Percentiles rank a stretch among this genome's conserved stretches.
phyloP scores from a whole-genome alignment of 257 asterid species.

The Eucommia ulmoides region DNA sequence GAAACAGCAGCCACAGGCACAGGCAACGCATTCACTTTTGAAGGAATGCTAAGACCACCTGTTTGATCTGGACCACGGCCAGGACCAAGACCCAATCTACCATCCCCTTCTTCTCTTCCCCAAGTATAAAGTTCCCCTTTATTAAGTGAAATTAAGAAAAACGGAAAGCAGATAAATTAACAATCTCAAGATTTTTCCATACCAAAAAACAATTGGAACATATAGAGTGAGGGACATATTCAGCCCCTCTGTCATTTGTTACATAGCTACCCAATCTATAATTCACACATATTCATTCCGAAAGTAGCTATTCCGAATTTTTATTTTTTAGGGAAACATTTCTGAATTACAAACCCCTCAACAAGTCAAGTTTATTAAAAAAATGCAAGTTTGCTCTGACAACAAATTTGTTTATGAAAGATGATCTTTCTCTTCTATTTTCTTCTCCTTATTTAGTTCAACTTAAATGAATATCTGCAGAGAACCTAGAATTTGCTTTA shows the following conservation, averaged over 20 bases:
- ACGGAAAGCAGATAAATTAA: background rate
- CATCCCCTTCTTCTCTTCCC: conserved; percentile 99
- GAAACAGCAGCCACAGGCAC: conserved; percentile 75
- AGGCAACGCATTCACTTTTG: conserved; percentile 60
- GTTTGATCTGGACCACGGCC: conserved; percentile 85
- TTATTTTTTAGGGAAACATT: too few species aligned
- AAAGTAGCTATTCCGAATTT: too few species aligned
- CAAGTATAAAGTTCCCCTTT: conserved; percentile 79
- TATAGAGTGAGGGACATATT: background rate
- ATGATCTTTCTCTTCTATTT: too few species aligned
- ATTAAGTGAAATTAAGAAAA: conserved; percentile 1
- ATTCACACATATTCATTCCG: too few species aligned
- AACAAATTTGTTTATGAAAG: too few species aligned
- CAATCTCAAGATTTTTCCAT: background rate
- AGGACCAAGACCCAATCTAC: conserved; percentile 97
- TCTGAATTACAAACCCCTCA: too few species aligned
- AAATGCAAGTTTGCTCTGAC: too few species aligned
- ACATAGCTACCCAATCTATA: too few species aligned
- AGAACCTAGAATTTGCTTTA: too few species aligned
- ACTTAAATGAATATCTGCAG: too few species aligned
- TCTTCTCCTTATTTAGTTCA: too few species aligned
- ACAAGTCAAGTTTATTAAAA: too few species aligned
- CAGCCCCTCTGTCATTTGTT: background rate
- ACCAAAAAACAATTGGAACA: background rate
- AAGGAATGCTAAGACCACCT: conserved; percentile 84